phyloP scores from a whole-genome alignment of 2,329 filamentous ascomycete genomes.

The Tympanopsis confertula region DNA sequence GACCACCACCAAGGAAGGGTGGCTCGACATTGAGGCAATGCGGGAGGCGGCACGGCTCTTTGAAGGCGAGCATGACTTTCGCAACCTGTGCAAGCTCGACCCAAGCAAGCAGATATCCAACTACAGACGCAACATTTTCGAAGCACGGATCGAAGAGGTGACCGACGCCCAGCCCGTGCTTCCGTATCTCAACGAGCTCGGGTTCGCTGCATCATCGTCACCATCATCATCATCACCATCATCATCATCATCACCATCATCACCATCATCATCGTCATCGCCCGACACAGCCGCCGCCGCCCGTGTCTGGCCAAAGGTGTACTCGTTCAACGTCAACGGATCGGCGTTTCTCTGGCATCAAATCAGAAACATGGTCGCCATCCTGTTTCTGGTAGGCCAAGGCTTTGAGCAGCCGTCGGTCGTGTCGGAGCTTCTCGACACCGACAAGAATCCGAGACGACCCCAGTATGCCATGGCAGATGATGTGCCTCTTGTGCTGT shows the following conservation, averaged over 20 bases:
- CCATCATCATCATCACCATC: no score
- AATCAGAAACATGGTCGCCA: slow-evolving; percentile 82
- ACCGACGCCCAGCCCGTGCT: slow-evolving; percentile 38
- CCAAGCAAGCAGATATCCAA: slow-evolving; percentile 78
- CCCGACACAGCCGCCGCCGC: no score
- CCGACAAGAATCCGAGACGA: slow-evolving; percentile 57
- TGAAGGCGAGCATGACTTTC: slow-evolving; percentile 81
- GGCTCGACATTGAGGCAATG: slow-evolving; percentile 78
- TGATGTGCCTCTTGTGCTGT: slow-evolving; percentile 81
- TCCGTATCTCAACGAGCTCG: slow-evolving; percentile 36
- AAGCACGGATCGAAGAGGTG: slow-evolving; percentile 67
- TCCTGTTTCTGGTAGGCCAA: slow-evolving; percentile 88
- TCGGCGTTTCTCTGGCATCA: slow-evolving; percentile 97
- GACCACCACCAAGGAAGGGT: slow-evolving; percentile 13
- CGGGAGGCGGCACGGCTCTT: slow-evolving; percentile 66
- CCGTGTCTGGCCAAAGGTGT: slow-evolving; percentile 53
- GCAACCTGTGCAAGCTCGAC: slow-evolving; percentile 94
- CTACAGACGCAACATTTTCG: slow-evolving; percentile 69
- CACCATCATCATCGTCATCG: neutral
- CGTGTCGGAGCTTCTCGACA: slow-evolving; percentile 64
- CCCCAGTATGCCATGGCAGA: slow-evolving; percentile 85
- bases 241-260: no score
- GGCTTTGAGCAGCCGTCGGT: slow-evolving; percentile 67
- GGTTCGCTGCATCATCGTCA: no score
- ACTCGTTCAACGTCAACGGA: slow-evolving; percentile 78